These are phyloP conservation scores for Neocallimastix lanati DNA, from an alignment of 192 early-diverging fungal species.

Conservation along the genomic window DNA sequence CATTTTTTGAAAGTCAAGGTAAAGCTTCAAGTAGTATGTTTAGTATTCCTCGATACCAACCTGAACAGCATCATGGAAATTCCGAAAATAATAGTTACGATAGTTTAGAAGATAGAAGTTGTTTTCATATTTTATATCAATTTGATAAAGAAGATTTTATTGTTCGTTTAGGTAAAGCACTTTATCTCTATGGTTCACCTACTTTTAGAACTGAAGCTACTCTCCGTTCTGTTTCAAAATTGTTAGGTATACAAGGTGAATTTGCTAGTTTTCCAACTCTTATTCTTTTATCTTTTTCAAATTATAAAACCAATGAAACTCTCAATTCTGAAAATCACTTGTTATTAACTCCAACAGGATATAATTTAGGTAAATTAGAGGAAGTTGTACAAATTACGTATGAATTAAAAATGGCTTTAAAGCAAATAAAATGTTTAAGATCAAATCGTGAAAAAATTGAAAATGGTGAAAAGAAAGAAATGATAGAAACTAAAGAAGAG, in stretches of 20 bases:
- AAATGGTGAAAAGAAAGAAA: neutral
- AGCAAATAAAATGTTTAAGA: neutral
- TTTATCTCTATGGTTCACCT: neutral
- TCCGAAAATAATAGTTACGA: neutral
- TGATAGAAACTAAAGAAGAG: neutral
- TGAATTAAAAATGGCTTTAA: neutral
- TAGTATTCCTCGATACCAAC: neutral
- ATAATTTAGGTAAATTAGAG: neutral
- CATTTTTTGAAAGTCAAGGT: neutral
- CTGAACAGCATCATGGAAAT: neutral
- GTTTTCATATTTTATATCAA: neutral
- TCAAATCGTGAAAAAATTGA: too few species aligned
- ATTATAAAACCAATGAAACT: neutral
- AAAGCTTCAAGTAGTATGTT: neutral
- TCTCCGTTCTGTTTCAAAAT: neutral
- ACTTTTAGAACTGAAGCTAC: neutral
- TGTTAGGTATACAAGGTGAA: neutral
- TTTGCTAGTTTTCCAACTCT: neutral
- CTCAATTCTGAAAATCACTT: neutral
- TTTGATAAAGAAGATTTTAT: neutral
- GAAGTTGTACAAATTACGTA: neutral
- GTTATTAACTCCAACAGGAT: neutral
- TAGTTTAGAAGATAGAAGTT: neutral
- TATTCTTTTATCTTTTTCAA: neutral
- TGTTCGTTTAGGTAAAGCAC: neutral